A percentile compares a stretch with the other conserved stretches of the same genome.
Conservation (phyloP, 2,329 filamentous ascomycete species). For the Penicillium freii region DNA sequence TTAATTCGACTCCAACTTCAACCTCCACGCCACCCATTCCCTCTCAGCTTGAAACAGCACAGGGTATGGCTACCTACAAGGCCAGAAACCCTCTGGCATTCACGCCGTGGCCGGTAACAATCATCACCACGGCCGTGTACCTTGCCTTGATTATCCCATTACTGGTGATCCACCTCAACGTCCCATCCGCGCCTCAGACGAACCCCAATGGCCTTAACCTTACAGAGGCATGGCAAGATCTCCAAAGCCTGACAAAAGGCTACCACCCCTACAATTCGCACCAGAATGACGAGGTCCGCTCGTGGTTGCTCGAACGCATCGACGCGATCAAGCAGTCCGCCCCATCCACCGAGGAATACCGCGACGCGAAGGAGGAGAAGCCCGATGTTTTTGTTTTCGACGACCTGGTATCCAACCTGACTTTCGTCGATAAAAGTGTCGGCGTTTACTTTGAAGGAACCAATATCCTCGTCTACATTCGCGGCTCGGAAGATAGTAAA, state of each 20-base stretch:
- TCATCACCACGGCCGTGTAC: conserved; percentile 75
- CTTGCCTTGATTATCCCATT: conserved; percentile 71
- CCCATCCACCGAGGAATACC: conserved; percentile 23
- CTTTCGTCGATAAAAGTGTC: conserved; percentile 55
- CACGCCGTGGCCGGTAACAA: conserved; percentile 73
- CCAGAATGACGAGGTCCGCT: conserved; percentile 74
- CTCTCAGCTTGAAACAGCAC: conserved; percentile 1
- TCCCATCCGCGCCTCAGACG: conserved; percentile 64
- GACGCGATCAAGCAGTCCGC: conserved; percentile 67
- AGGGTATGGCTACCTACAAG: conserved; percentile 35
- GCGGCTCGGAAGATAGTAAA: conserved; percentile 70
- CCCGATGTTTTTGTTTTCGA: conserved; percentile 65
- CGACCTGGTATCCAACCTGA: conserved; percentile 75
- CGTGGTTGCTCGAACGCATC: conserved; percentile 71
- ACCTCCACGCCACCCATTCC: conserved; percentile 7
- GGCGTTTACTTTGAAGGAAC: conserved; percentile 85
- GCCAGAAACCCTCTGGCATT: conserved; percentile 64
- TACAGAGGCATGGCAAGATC: conserved; percentile 80
- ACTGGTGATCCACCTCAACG: conserved; percentile 70
- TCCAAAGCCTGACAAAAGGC: conserved; percentile 68
- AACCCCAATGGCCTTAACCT: conserved; percentile 69
- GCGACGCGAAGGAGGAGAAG: conserved; percentile 20
- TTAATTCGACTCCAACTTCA: conserved; percentile 20
- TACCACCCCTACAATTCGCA: conserved; percentile 90
- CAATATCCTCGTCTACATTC: conserved; percentile 89